Evolutionary conservation across 169 alveolate species (phyloP).

Genomic region (Plasmodium blacklocki): DNA sequence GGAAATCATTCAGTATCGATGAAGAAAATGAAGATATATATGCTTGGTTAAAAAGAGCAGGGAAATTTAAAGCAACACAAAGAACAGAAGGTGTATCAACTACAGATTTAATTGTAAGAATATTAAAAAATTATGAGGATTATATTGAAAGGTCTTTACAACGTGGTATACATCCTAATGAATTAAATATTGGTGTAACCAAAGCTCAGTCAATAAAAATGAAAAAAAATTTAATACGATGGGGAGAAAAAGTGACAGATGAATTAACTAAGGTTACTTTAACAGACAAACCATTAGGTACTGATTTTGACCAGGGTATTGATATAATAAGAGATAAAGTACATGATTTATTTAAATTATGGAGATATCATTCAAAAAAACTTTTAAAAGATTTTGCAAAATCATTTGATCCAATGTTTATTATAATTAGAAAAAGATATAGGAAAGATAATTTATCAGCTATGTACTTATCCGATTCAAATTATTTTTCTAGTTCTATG

Average conservation of each 20-base stretch:
- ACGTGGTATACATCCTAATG: slow-evolving; percentile 95
- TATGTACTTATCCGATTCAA: slow-evolving; percentile 61
- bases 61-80: slow-evolving; percentile 93
- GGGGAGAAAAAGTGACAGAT: slow-evolving; percentile 91
- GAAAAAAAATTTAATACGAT: slow-evolving; percentile 89
- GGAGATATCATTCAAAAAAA: slow-evolving; percentile 78
- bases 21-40: slow-evolving; percentile 91
- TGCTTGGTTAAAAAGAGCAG: slow-evolving; percentile 93
- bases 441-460: slow-evolving; percentile 32
- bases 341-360: slow-evolving; percentile 77
- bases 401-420: slow-evolving; percentile 73
- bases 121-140: slow-evolving; percentile 95
- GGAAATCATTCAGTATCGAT: slow-evolving; percentile 74
- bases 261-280: slow-evolving; percentile 90
- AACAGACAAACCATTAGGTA: slow-evolving; percentile 87
- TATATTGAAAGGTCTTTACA: slow-evolving; percentile 93
- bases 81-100: slow-evolving; percentile 98
- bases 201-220: slow-evolving; percentile 91
- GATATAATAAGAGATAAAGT: slow-evolving; percentile 80
- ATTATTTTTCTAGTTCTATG: slow-evolving; percentile 23
- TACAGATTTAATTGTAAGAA: slow-evolving; percentile 94
- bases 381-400: slow-evolving; percentile 76
- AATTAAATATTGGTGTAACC: slow-evolving; percentile 93
- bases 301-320: slow-evolving; percentile 82
- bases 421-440: slow-evolving; percentile 48